Evolutionary conservation across 192 early-diverging fungal genomes (phyloP), one percentile per base, ranked within the genome.

Genomic region (Funneliformis mosseae): DNA sequence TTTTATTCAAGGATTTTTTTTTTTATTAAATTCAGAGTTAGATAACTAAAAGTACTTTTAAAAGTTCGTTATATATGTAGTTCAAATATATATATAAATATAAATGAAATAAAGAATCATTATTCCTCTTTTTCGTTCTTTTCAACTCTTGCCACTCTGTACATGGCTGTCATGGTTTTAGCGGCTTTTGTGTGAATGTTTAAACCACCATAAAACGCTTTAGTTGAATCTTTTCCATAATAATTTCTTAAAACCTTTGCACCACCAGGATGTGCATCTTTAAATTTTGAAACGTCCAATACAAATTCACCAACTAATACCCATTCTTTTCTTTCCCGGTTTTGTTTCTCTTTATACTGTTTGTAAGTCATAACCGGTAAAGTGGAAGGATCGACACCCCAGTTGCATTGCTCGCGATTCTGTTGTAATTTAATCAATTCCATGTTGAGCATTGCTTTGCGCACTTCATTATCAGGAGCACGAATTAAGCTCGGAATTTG

Each of bases 171-270:
- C 74, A 98, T 85, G 84, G 96, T 94, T 64, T 94, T 87, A 4
- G 96, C 96, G 38, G 94, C 95, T 78, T 95, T 97, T 81, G 92
- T 90, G 83, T 98, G 97, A 83, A 93, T 87, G 84, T 98, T 97
- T 21, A 97, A 89, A 69, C 93, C 95, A 25, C 97, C 96, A 77
- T 97, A 95, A 87, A 97, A 97, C 2, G 93, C 87, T 16, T 86
- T 88, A 12, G 96, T 96, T 81, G 93, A 91, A 81, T 98, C 95
- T 83, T 94, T 93, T 77, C 97, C 97, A 43, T 97, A 87, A 39
- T 86, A 90, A 74, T 87, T 84, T 27, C 88, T 86, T 79, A 97
- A 85, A 79, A 93, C 91, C 21, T 89, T 89, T 50, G 84, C 82
- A 77, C 96, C 97, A 78, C 97, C 97, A 12, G 97, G 97, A 82